phyloP scores from a whole-genome alignment of 768 basidiomycete species.

The Chalciporus sphaerocephalus region DNA sequence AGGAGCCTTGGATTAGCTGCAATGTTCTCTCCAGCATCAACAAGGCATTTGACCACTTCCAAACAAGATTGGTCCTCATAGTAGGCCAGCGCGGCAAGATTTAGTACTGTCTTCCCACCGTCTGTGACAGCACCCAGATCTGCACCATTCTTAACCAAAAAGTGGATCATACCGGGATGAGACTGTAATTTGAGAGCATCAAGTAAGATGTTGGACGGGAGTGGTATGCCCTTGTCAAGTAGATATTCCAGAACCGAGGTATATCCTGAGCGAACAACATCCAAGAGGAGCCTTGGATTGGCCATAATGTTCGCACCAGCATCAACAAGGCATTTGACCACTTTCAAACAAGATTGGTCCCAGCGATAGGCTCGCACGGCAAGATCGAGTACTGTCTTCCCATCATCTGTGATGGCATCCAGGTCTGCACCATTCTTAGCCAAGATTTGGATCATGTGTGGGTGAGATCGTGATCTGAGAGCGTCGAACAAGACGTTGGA shows the following conservation, averaged over 20 bases:
- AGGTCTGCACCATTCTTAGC: no score
- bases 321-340: not conserved
- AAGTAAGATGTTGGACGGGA: not conserved
- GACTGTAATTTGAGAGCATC: not conserved
- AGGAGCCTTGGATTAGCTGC: no score
- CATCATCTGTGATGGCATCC: no score
- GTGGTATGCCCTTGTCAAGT: not conserved
- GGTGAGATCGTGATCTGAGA: no score
- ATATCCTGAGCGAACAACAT: not conserved
- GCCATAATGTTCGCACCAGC: not conserved
- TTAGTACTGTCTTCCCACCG: not conserved
- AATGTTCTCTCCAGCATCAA: no score
- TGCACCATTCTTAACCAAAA: not conserved
- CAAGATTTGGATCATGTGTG: no score
- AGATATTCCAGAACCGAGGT: not conserved
- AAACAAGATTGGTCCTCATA: not conserved
- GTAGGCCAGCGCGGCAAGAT: not conserved
- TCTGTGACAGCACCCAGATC: not conserved
- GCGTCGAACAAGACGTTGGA: no score
- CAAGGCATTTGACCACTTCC: no score
- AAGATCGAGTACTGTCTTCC: not conserved
- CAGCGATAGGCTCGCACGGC: not conserved
- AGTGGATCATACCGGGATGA: not conserved
- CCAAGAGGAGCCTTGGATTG: no score
- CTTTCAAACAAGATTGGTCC: not conserved